A percentile compares a stretch with the other conserved stretches of the same genome.
Evolutionary conservation across 2,329 filamentous ascomycete species (phyloP).

Genomic region (Emericellopsis atlantica): DNA sequence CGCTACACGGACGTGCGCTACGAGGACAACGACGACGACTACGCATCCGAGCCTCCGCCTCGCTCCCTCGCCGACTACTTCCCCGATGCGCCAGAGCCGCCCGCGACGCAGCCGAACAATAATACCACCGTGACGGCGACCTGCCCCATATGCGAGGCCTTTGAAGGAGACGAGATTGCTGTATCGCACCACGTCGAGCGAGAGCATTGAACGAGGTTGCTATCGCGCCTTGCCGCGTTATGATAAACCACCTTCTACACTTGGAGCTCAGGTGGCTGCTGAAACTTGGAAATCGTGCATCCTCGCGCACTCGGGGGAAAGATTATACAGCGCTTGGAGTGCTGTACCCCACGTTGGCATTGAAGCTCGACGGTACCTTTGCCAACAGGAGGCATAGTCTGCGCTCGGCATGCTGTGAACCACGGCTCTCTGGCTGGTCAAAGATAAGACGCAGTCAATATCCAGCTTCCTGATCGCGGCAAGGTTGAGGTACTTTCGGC

Average conservation of each 20-base stretch:
- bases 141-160: conserved; percentile 55
- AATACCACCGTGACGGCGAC: conserved; percentile 10
- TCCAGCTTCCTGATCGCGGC: no score
- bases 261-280: background rate
- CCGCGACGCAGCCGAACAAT: conserved; percentile 1
- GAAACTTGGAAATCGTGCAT: background rate
- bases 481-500: no score
- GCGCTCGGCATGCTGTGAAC: no score
- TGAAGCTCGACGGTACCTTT: no score
- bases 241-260: no score
- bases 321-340: no score
- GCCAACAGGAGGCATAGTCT: no score
- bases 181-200: conserved; percentile 52
- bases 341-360: no score
- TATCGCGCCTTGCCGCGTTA: no score
- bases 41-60: conserved; percentile 22
- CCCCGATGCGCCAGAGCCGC: conserved; percentile 25
- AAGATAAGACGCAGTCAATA: no score
- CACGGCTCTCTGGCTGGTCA: no score
- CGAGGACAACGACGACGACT: conserved; percentile 21
- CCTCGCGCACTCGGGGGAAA: no score
- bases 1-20: conserved; percentile 20
- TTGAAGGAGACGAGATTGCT: conserved; percentile 56
- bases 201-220: conserved; percentile 12
- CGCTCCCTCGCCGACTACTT: conserved; percentile 31